These are phyloP conservation scores for Brassica napus DNA, from an alignment of 345 rosid genomes.

Conservation along the genomic window Da-Ae NC_063450.1:3601001-3601500, in stretches of 20 bases:
- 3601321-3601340: constrained; percentile 54
- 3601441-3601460: neutral
- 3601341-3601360: constrained; percentile 31
- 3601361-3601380: neutral
- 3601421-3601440: neutral
- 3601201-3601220: too few species aligned
- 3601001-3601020: constrained; percentile 75
- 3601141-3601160: constrained; percentile 59
- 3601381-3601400: neutral
- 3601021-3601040: constrained; percentile 72
- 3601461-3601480: neutral
- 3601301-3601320: constrained; percentile 72
- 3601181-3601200: neutral
- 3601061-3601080: constrained; percentile 61
- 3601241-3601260: constrained; percentile 10
- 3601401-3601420: neutral
- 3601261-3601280: constrained; percentile 71
- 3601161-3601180: constrained; percentile 44
- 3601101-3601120: constrained; percentile 54
- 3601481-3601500: too few species aligned
- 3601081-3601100: constrained; percentile 72
- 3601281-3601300: constrained; percentile 94
- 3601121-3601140: constrained; percentile 94
- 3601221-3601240: too few species aligned
- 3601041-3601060: constrained; percentile 27